Percentiles rank a stretch among this genome's conserved stretches.
Conservation (phyloP, 2,329 filamentous ascomycete species). For the Colletotrichum lentis region DNA sequence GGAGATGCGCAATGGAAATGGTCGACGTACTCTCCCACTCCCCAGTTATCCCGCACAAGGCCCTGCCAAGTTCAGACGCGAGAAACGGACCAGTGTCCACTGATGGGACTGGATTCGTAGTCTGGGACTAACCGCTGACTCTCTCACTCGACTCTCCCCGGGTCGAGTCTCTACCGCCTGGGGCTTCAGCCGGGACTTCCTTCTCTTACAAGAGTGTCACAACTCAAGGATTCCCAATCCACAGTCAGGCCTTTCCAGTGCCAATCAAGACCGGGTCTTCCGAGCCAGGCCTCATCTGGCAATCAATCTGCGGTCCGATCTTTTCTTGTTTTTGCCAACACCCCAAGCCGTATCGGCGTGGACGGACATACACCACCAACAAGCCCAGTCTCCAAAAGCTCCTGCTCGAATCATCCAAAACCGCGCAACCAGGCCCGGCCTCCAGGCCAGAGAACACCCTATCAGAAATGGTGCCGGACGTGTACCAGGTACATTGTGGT, state of each 20-base stretch:
- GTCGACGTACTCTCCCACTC: constrained; percentile 24
- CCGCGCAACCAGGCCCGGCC: constrained; percentile 1
- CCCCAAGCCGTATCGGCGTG: constrained; percentile 15
- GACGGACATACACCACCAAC: constrained; percentile 13
- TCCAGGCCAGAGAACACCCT: constrained; percentile 2
- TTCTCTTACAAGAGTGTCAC: constrained; percentile 28
- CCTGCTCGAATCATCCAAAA: constrained; percentile 20
- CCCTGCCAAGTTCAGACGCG: constrained; percentile 32
- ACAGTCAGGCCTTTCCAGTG: constrained; percentile 15
- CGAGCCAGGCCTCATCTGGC: constrained; percentile 32
- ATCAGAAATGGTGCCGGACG: background rate
- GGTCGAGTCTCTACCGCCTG: constrained; percentile 5
- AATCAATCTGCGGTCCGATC: constrained; percentile 36
- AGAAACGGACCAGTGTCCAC: constrained; percentile 18
- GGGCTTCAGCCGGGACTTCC: constrained; percentile 16
- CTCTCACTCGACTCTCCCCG: background rate
- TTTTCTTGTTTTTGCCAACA: constrained; percentile 18
- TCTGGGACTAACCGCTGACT: constrained; percentile 6
- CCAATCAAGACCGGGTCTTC: constrained; percentile 30
- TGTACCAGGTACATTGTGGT: constrained; percentile 26
- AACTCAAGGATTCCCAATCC: constrained; percentile 28
- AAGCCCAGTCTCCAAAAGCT: constrained; percentile 13
- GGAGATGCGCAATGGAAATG: constrained; percentile 27
- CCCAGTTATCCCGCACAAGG: constrained; percentile 18
- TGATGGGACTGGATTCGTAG: background rate